Conservation (phyloP, 78 protist genomes). For the Isochrysis galbana region DNA sequence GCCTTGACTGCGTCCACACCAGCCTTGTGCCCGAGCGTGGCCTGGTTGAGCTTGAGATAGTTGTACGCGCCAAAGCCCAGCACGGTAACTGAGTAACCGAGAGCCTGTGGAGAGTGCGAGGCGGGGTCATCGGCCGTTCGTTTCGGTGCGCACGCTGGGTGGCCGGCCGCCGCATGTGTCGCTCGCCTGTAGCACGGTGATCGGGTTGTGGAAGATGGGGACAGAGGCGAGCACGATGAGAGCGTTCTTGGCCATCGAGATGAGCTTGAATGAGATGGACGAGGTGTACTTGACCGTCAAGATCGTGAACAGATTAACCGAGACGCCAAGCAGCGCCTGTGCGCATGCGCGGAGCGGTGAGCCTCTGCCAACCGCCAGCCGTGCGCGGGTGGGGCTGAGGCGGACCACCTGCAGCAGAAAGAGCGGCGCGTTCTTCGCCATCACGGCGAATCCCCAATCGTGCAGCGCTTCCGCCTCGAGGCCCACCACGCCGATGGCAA, state of each 20-base stretch:
- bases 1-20: too few relatives aligned
- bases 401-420: not conserved
- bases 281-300: not conserved
- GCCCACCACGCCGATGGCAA: too few relatives aligned
- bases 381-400: too few relatives aligned
- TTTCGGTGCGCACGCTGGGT: not conserved
- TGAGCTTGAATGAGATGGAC: not conserved
- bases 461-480: too few relatives aligned
- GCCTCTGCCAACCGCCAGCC: not conserved
- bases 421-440: not conserved
- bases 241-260: constrained; percentile 2
- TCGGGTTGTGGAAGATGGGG: not conserved
- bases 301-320: not conserved
- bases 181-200: not conserved
- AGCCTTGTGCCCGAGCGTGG: too few relatives aligned
- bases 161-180: not conserved
- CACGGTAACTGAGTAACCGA: too few relatives aligned
- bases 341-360: not conserved
- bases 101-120: too few relatives aligned
- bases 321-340: not conserved
- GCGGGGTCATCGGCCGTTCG: not conserved
- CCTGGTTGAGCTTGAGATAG: too few relatives aligned
- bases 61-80: too few relatives aligned
- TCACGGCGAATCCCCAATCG: too few relatives aligned
- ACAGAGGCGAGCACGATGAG: not conserved